Evolutionary conservation across 1,139 yeast species (phyloP).

Genomic region (Candida tetrigidarum): DNA sequence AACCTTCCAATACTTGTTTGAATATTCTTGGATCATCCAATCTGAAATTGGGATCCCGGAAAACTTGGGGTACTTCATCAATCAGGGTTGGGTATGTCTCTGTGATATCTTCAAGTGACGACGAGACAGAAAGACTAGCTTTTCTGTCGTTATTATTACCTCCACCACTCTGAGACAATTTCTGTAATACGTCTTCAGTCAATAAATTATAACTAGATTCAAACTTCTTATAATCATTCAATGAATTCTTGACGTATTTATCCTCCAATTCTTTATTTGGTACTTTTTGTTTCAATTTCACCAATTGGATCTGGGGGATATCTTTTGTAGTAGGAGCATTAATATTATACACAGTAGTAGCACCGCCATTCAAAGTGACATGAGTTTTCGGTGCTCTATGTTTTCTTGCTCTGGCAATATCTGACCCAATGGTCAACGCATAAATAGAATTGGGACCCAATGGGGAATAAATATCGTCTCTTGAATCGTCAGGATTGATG

Average conservation of each 20-base stretch:
- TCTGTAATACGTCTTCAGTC: constrained; percentile 53
- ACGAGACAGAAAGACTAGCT: constrained; percentile 19
- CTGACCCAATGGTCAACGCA: constrained; percentile 68
- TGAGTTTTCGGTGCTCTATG: constrained; percentile 35
- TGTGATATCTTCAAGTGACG: constrained; percentile 18
- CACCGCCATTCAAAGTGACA: constrained; percentile 47
- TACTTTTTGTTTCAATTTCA: constrained; percentile 56
- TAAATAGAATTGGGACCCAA: constrained; percentile 81
- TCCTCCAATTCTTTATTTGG: constrained; percentile 49
- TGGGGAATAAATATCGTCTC: constrained; percentile 50
- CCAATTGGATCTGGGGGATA: constrained; percentile 80
- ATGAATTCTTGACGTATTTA: constrained; percentile 43
- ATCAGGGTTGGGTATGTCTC: constrained; percentile 18
- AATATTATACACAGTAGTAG: constrained; percentile 46
- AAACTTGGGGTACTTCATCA: constrained; percentile 65
- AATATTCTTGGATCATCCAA: constrained; percentile 90
- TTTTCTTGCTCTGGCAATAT: constrained; percentile 43
- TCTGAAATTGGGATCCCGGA: constrained; percentile 68
- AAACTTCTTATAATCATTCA: constrained; percentile 60
- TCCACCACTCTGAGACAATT: constrained; percentile 30
- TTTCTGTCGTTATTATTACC: constrained; percentile 7
- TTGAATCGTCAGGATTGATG: constrained; percentile 23
- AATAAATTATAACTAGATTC: constrained; percentile 52
- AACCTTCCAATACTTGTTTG: constrained; percentile 66
- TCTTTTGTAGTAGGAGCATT: constrained; percentile 78